A percentile compares a stretch with the other conserved stretches of the same genome.
These are phyloP conservation scores for Macaranga tanarius DNA, from an alignment of 441 rosid species.

Conservation along the genomic window DNA sequence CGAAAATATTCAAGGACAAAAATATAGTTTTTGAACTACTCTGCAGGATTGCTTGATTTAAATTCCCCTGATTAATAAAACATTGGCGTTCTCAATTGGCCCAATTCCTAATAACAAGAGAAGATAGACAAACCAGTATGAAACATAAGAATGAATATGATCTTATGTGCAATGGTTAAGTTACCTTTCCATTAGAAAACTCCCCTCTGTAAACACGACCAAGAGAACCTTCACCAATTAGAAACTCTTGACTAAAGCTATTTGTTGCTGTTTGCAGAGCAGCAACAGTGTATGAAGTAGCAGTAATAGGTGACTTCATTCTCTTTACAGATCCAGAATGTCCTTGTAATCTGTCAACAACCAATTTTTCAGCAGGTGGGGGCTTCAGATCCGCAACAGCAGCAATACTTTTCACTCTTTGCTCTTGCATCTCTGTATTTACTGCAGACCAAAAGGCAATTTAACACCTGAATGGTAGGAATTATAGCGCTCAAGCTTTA, in stretches of 20 bases:
- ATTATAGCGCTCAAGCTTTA: conserved; percentile 11
- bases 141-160: conserved; percentile 3
- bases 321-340: conserved; percentile 65
- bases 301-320: conserved; percentile 76
- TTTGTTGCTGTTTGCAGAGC: conserved; percentile 83
- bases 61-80: neutral
- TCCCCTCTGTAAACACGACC: conserved; percentile 96
- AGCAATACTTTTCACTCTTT: conserved; percentile 58
- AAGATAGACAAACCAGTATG: neutral
- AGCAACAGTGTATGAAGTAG: conserved; percentile 77
- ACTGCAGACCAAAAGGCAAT: conserved; percentile 33
- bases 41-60: neutral
- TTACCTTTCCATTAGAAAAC: conserved; percentile 83
- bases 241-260: conserved; percentile 89
- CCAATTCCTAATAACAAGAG: no score
- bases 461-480: conserved; percentile 1
- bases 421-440: conserved; percentile 57
- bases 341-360: conserved; percentile 58
- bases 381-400: conserved; percentile 70
- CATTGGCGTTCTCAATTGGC: no score
- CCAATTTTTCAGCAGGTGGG: conserved; percentile 66
- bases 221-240: conserved; percentile 94
- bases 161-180: neutral
- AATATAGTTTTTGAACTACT: neutral
- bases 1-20: neutral